Conservation (phyloP, 2,329 filamentous ascomycete species). For the Helotiales sp. region DNA sequence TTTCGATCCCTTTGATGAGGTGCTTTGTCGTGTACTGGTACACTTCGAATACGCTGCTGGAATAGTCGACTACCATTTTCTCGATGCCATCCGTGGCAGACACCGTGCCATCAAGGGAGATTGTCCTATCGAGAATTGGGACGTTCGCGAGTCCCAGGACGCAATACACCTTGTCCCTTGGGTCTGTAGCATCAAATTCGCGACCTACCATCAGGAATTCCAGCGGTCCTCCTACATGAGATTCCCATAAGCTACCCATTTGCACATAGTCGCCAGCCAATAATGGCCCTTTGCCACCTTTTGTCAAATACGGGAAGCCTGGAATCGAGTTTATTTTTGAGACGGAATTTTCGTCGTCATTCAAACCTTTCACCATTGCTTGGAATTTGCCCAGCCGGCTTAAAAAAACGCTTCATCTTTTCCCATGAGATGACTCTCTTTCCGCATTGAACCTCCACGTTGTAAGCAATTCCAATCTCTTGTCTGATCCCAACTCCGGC, state of each 20-base stretch:
- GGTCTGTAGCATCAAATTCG: neutral
- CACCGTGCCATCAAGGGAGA: neutral
- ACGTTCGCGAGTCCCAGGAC: neutral
- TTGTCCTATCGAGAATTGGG: neutral
- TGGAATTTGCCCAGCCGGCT: neutral
- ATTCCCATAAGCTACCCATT: neutral
- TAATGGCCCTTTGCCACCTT: neutral
- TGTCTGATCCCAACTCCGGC: neutral
- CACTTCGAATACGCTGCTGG: neutral
- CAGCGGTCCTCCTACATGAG: neutral
- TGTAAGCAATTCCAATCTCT: neutral
- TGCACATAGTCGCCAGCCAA: neutral
- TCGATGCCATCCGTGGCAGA: neutral
- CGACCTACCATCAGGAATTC: neutral
- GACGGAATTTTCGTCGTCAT: neutral
- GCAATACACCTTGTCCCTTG: neutral
- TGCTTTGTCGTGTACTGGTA: neutral
- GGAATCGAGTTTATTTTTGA: neutral
- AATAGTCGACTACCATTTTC: neutral
- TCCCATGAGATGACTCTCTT: neutral
- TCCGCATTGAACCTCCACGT: neutral
- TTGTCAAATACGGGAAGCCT: neutral
- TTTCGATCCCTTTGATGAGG: no score
- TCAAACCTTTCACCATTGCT: neutral
- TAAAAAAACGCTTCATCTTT: neutral